Evolutionary conservation across 495 filamentous ascomycete genomes (phyloP).

Genomic region (Apiosordaria backusii): DNA sequence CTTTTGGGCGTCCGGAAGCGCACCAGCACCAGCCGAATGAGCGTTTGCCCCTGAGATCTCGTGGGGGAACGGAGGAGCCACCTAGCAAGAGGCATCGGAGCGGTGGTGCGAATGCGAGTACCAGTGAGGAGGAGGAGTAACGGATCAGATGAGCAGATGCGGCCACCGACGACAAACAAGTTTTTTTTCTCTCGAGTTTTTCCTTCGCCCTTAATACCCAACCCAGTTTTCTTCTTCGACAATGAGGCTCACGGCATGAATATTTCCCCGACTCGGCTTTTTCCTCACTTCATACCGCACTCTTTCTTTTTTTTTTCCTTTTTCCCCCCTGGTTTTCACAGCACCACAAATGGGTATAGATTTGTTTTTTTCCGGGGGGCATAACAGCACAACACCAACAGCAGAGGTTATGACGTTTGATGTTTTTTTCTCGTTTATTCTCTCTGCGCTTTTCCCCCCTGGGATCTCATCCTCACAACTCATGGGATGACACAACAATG

Average conservation of each 20-base stretch:
- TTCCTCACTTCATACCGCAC: background rate
- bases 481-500: background rate
- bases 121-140: background rate
- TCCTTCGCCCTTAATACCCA: background rate
- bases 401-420: background rate
- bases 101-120: too few species aligned
- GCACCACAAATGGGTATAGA: background rate
- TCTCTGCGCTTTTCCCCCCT: background rate
- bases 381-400: background rate
- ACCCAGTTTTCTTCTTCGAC: background rate
- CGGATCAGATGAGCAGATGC: background rate
- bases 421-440: background rate
- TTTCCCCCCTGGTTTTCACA: background rate
- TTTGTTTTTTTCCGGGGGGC: background rate
- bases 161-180: background rate
- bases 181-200: slow-evolving; percentile 4
- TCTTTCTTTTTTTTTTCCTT: background rate
- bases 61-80: background rate
- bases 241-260: background rate
- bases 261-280: background rate
- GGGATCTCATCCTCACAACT: background rate
- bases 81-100: background rate
- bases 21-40: too few species aligned
- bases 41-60: background rate
- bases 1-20: too few species aligned